Evolutionary conservation across 2,329 filamentous ascomycete genomes (phyloP).

Genomic region (Alternaria ventricosa): DNA sequence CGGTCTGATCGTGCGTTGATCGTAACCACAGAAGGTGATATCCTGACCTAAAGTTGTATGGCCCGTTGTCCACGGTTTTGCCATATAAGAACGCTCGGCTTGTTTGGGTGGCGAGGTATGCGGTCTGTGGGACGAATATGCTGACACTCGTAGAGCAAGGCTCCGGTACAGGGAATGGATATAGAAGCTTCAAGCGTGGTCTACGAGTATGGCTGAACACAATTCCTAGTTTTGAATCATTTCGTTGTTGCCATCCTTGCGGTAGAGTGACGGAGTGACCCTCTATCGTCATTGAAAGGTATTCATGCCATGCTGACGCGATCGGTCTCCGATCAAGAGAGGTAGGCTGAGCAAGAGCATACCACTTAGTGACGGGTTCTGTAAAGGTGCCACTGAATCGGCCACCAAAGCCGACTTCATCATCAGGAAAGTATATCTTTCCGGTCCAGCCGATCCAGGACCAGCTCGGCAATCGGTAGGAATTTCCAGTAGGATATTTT

Average conservation of each 20-base stretch:
- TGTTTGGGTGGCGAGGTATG: background rate
- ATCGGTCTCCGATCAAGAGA: background rate
- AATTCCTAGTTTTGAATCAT: accelerated
- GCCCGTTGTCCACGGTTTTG: background rate
- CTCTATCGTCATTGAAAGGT: background rate
- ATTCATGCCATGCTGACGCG: background rate
- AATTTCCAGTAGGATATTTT: background rate
- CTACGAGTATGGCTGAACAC: background rate
- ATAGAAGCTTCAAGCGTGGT: no score
- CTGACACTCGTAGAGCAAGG: background rate
- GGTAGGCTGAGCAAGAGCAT: background rate
- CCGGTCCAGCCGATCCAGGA: background rate
- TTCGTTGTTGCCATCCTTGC: background rate
- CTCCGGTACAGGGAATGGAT: background rate
- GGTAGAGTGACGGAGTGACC: background rate
- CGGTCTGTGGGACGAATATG: background rate
- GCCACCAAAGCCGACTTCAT: no score
- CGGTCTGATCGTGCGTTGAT: background rate
- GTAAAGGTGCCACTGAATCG: background rate
- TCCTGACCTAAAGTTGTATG: no score
- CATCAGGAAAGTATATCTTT: background rate
- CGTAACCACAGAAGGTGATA: background rate
- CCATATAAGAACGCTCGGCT: background rate
- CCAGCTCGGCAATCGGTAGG: background rate
- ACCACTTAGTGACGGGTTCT: background rate